A percentile compares a stretch with the other conserved stretches of the same genome.
phyloP scores from a whole-genome alignment of 441 rosid species.

The Breynia disticha region DNA sequence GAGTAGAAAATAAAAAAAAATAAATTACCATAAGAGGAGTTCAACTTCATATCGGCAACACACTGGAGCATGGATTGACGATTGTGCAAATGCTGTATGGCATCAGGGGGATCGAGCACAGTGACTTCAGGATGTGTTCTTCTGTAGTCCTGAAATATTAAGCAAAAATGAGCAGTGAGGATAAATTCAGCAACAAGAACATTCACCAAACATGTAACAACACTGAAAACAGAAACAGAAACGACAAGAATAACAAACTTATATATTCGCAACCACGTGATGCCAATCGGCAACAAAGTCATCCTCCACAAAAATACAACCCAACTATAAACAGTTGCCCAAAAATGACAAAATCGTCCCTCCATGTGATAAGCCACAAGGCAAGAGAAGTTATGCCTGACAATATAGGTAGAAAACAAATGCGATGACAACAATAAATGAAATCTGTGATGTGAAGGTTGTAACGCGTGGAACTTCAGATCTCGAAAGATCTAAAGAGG shows the following conservation, averaged over 20 bases:
- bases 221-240: not conserved
- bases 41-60: slow-evolving; percentile 73
- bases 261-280: not conserved
- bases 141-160: slow-evolving; percentile 46
- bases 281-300: not conserved
- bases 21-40: slow-evolving; percentile 42
- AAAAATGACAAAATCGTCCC: too few relatives aligned
- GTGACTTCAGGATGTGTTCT: slow-evolving; percentile 69
- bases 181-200: not conserved
- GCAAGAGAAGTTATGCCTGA: too few relatives aligned
- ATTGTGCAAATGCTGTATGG: slow-evolving; percentile 69
- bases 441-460: too few relatives aligned
- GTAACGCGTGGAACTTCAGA: too few relatives aligned
- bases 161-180: not conserved
- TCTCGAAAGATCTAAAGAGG: too few relatives aligned
- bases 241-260: not conserved
- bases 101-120: slow-evolving; percentile 92
- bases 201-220: not conserved
- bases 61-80: slow-evolving; percentile 93
- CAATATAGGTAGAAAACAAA: too few relatives aligned
- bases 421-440: too few relatives aligned
- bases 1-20: not conserved
- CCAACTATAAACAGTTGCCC: not conserved
- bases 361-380: too few relatives aligned
- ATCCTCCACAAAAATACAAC: not conserved